Percentiles rank a stretch among this genome's conserved stretches.
phyloP scores from a whole-genome alignment of 352 stramenopile species.

The Poterioochromonas sp. region DNA sequence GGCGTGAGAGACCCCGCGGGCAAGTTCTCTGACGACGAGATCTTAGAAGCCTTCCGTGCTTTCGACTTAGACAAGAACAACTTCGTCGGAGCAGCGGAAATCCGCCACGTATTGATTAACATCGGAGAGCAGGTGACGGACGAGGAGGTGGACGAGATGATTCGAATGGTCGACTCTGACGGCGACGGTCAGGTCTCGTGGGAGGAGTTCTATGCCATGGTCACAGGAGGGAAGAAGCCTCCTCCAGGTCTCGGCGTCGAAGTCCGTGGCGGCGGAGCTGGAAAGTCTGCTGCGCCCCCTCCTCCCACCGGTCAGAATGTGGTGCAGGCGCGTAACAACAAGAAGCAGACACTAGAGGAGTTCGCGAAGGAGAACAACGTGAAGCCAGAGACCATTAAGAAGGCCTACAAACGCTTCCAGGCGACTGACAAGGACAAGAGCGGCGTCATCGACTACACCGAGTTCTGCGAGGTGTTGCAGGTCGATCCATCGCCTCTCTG shows the following conservation, averaged over 20 bases:
- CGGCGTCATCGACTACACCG: slow-evolving; percentile 87
- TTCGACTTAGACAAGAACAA: slow-evolving; percentile 93
- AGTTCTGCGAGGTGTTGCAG: slow-evolving; percentile 91
- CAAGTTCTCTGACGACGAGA: slow-evolving; percentile 90
- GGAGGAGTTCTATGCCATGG: slow-evolving; percentile 88
- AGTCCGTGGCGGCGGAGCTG: slow-evolving; percentile 29
- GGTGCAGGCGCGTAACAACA: slow-evolving; percentile 81
- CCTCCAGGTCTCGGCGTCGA: slow-evolving; percentile 61
- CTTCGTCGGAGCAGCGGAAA: slow-evolving; percentile 83
- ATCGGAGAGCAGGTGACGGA: slow-evolving; percentile 85
- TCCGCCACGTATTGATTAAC: slow-evolving; percentile 85
- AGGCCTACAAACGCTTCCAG: slow-evolving; percentile 89
- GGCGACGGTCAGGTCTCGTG: slow-evolving; percentile 85
- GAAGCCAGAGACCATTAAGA: slow-evolving; percentile 89
- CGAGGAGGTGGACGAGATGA: slow-evolving; percentile 92
- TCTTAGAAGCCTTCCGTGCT: slow-evolving; percentile 78
- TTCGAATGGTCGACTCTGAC: slow-evolving; percentile 87
- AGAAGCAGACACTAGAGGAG: slow-evolving; percentile 71
- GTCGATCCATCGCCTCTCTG: slow-evolving; percentile 76
- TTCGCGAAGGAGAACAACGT: slow-evolving; percentile 87
- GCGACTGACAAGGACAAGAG: slow-evolving; percentile 57
- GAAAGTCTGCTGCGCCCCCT: slow-evolving; percentile 34
- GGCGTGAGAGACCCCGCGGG: slow-evolving; percentile 68
- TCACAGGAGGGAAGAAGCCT: slow-evolving; percentile 79
- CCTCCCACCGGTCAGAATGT: slow-evolving; percentile 49